Evolutionary conservation across 1,284 basidiomycete genomes (phyloP), one percentile per base, ranked within the genome.

Genomic region (Moniliophthora roreri): DNA sequence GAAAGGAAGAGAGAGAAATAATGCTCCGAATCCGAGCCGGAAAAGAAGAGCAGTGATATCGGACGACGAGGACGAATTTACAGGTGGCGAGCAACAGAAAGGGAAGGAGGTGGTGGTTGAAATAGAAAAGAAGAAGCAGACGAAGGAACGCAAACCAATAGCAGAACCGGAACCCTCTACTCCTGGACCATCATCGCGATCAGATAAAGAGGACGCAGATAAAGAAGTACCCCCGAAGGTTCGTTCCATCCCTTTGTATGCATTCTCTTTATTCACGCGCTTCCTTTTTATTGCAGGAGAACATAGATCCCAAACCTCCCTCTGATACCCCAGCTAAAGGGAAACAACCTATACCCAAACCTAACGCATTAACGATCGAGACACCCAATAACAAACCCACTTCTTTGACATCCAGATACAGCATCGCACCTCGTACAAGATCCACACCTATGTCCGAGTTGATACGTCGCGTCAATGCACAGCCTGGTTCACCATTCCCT

Each of bases 381-480:
- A 57, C 53, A n/a, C 55, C 56, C 6, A 26, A 28, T 35, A 54
- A 26, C 36, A 50, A 46, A 45, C 38, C 46, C 51, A 39, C 55
- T 13, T 36, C 64, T 24, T 57, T 73, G 5, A 63, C 68, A 50
- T 66, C 70, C 13, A 67, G 66, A 13, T 76, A 77, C 57, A 69
- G 71, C 36, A 71, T 78, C 42, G 74, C 72, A 4, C 67, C 73
- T 1, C 72, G 72, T 50, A 70, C 70, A 23, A 81, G 76, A 61
- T 69, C 74, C 18, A 80, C 80, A 6, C 78, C 85, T 7, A 87
- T 90, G 85, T 79, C 82, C 45, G 87, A 89, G 63, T 78, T 90
- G 52, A 87, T 90, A 55, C 77, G 81, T 44, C 84, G 82, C 50
- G 87, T 81, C 36, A 85, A 84, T 61, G 83, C 85, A 0, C 74